A percentile compares a stretch with the other conserved stretches of the same genome.
These are phyloP conservation scores for Wakefieldia striispora DNA, from an alignment of 768 basidiomycete species.

Conservation along the genomic window DNA sequence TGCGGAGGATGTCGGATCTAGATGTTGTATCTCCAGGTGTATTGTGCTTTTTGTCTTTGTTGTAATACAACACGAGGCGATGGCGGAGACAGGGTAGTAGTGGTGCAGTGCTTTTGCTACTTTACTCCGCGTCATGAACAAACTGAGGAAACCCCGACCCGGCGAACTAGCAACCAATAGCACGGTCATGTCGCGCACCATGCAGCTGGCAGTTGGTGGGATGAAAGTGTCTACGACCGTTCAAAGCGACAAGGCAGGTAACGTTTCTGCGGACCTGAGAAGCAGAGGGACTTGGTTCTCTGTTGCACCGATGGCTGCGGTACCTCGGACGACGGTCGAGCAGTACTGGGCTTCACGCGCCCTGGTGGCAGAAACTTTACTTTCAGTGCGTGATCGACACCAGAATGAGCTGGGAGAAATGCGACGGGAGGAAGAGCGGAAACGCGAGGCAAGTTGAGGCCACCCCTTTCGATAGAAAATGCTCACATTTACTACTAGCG, in stretches of 20 bases:
- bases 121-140: slow-evolving; percentile 18
- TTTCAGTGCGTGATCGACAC: slow-evolving; percentile 48
- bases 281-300: slow-evolving; percentile 14
- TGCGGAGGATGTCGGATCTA: slow-evolving; percentile 14
- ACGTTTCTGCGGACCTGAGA: slow-evolving; percentile 3
- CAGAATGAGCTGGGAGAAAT: slow-evolving; percentile 47
- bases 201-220: slow-evolving; percentile 26
- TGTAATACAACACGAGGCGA: not conserved
- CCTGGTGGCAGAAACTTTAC: slow-evolving; percentile 59
- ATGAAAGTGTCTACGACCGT: not conserved
- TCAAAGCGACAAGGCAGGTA: not conserved
- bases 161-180: not conserved
- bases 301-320: slow-evolving; percentile 18
- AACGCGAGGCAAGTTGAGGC: slow-evolving; percentile 42
- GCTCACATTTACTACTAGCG: slow-evolving; percentile 37
- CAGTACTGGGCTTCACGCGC: slow-evolving; percentile 72
- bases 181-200: slow-evolving; percentile 27
- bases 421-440: slow-evolving; percentile 41
- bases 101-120: not conserved
- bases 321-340: slow-evolving; percentile 36
- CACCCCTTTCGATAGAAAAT: not conserved
- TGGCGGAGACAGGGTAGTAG: slow-evolving; percentile 8
- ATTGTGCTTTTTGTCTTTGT: slow-evolving; percentile 2
- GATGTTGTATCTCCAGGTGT: slow-evolving; percentile 16
- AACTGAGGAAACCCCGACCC: slow-evolving; percentile 20